Evolutionary conservation across 805 yeast species (phyloP).

Genomic region (Ogataea ramenticola): DNA sequence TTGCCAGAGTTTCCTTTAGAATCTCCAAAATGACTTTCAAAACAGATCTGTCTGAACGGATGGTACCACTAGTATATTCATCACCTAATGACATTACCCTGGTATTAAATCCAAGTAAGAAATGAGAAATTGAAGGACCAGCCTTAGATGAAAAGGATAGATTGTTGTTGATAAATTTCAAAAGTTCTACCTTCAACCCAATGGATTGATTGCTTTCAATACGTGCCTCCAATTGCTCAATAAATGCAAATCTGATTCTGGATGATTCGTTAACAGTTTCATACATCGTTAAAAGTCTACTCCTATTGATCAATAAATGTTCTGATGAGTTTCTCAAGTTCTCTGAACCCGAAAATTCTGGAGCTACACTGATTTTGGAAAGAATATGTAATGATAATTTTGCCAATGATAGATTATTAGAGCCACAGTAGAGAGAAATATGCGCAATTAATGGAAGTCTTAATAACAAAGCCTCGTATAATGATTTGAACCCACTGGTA

Average conservation of each 20-base stretch:
- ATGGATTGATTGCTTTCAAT: constrained; percentile 33
- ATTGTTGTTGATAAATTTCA: constrained; percentile 49
- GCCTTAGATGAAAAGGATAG: constrained; percentile 32
- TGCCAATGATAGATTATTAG: constrained; percentile 44
- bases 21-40: constrained; percentile 46
- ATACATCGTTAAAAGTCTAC: constrained; percentile 61
- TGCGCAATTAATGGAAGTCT: constrained; percentile 69
- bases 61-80: constrained; percentile 38
- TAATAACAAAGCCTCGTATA: constrained; percentile 65
- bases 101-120: constrained; percentile 65
- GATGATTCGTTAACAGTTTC: constrained; percentile 74
- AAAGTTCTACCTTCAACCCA: constrained; percentile 46
- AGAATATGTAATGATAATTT: constrained; percentile 47
- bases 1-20: constrained; percentile 38
- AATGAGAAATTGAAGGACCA: constrained; percentile 57
- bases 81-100: constrained; percentile 41
- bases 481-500: constrained; percentile 54
- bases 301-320: constrained; percentile 33
- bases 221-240: constrained; percentile 52
- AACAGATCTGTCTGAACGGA: constrained; percentile 47
- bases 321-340: constrained; percentile 15
- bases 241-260: constrained; percentile 65
- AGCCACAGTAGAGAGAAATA: constrained; percentile 67
- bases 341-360: constrained; percentile 32
- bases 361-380: constrained; percentile 32